Conservation (phyloP, 73 alveolate species). For the Paramecium caudatum region DNA sequence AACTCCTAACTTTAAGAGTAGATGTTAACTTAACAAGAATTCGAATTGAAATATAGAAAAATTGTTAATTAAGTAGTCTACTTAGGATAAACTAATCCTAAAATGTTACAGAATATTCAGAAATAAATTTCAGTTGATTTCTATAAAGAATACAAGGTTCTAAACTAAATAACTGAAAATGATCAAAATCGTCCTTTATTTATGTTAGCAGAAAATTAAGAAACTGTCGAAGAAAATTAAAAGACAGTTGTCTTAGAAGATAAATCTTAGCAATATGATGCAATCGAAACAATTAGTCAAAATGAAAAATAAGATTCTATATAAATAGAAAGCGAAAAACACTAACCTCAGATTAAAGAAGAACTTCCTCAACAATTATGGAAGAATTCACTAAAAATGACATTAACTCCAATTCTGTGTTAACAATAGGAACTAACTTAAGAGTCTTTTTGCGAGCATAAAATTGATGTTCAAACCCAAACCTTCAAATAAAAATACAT, state of each 20-base stretch:
- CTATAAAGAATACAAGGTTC: neutral
- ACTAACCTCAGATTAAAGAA: too few species aligned
- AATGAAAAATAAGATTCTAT: too few species aligned
- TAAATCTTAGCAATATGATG: neutral
- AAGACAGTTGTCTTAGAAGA: neutral
- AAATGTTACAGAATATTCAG: neutral
- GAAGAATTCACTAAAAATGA: slow-evolving; percentile 35
- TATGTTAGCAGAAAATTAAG: neutral
- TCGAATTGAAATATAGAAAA: slow-evolving; percentile 32
- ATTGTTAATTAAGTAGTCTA: neutral
- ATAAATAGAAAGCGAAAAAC: too few species aligned
- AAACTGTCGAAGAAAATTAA: neutral
- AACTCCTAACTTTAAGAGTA: neutral
- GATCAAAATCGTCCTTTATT: slow-evolving; percentile 42
- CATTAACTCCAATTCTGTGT: slow-evolving; percentile 19
- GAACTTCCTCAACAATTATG: too few species aligned
- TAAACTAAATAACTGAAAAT: slow-evolving; percentile 9
- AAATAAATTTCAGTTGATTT: neutral
- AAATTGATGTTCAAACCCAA: neutral
- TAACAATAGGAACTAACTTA: too few species aligned
- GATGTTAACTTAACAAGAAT: neutral
- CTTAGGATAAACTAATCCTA: neutral
- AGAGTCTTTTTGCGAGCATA: neutral
- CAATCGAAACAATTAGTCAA: too few species aligned
- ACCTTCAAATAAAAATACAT: neutral